Evolutionary conservation across 345 rosid species (phyloP), one percentile per base, ranked within the genome.

Genomic region (Mallotus nudiflorus): DNA sequence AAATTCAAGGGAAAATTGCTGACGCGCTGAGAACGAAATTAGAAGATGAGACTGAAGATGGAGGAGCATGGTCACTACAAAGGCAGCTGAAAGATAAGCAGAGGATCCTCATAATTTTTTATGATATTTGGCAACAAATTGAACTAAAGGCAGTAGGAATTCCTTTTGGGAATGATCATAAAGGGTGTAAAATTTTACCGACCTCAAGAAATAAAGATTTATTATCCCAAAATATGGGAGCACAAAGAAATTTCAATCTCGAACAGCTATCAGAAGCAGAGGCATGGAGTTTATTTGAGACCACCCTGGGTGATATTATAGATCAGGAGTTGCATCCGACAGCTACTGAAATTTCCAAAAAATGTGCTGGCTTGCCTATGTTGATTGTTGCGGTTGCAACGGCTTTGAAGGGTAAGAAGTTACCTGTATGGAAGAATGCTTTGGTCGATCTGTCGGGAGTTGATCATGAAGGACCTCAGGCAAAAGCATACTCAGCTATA

Each of bases 311-410:
- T 2, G 56, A 9, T 33, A 40, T 52, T 45, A 65, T 73, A 27
- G 40, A 20, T 11, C 15, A 0, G 7, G 27, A 20, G 0, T 35
- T 83, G 25, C 25, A 22, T 4, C 0, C 73, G 19, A 0, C 50
- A 14, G 81, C 81, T 12, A 3, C 0, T 19, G 64, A 80, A 18
- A 50, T 72, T 1, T 68, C 68, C 29, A n/a, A 37, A 1, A 62
- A 20, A 25, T 81, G 83, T 66, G 73, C n/a, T 6, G 80, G 87
- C 0, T 66, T 84, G 39, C 87, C 87, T 0, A 1, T 84, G 20
- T 22, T 60, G 4, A 35, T 84, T 14, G 55, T 46, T 9, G 57
- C 78, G 0, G 27, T 76, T 24, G 87, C 76, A 14, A 58, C 3
- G 0, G 65, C 69, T 5, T 69, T 81, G 35, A 74, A 57, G n/a